A percentile compares a stretch with the other conserved stretches of the same genome.
Conservation (phyloP, 208 protist genomes). For the Crithidia fasciculata region DNA sequence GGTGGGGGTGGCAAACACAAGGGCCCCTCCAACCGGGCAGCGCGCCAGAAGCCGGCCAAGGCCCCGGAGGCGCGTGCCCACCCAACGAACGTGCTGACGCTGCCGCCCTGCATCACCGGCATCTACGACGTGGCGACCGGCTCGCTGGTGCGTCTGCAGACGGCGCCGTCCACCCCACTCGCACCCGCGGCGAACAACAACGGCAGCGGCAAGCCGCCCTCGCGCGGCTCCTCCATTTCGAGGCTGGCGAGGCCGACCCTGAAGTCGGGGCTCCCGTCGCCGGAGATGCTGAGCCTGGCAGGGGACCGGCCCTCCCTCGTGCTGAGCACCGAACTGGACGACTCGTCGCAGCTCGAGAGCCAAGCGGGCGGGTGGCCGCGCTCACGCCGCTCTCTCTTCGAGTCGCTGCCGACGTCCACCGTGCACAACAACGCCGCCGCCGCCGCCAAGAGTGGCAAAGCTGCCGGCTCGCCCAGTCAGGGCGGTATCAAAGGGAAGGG, state of each 20-base stretch:
- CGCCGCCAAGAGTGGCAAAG: too few species aligned
- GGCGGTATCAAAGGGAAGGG: not conserved
- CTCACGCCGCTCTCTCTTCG: constrained; percentile 6
- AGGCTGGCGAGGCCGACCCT: not conserved
- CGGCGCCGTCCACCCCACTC: not conserved
- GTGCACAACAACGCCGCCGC: not conserved
- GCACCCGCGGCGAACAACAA: not conserved
- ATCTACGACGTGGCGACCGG: constrained; percentile 85
- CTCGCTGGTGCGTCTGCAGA: constrained; percentile 61
- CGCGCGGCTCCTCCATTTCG: not conserved
- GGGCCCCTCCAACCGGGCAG: not conserved
- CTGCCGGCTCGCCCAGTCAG: too few species aligned
- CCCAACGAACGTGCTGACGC: constrained; percentile 23
- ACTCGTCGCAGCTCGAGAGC: not conserved
- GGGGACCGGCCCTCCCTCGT: not conserved
- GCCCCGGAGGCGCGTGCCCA: not conserved
- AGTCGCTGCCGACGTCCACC: not conserved
- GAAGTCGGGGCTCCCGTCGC: not conserved
- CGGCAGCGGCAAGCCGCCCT: not conserved
- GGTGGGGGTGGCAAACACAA: constrained; percentile 5
- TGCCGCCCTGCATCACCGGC: constrained; percentile 83
- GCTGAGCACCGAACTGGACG: not conserved
- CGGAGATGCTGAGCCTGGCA: not conserved
- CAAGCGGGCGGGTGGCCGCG: not conserved
- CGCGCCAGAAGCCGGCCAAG: constrained; percentile 5